These are phyloP conservation scores for Apiospora sp. DNA, from an alignment of 2,329 filamentous ascomycete species.

Conservation along the genomic window DNA sequence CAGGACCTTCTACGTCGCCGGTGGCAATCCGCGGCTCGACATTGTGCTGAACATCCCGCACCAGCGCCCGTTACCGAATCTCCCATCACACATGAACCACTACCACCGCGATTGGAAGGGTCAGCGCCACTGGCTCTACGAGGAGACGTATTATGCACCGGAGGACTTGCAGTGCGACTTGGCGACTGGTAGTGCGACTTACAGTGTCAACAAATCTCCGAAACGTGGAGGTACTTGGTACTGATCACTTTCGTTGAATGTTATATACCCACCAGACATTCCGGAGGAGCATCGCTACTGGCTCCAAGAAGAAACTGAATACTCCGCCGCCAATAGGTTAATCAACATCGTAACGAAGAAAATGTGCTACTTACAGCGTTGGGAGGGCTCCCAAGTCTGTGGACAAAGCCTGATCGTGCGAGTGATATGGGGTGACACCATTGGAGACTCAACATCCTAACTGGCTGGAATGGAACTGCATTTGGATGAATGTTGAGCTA, in stretches of 20 bases:
- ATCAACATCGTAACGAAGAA: too few relatives aligned
- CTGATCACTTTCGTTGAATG: too few relatives aligned
- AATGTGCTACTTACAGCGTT: background rate
- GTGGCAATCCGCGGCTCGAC: background rate
- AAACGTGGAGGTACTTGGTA: background rate
- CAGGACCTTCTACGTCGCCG: accelerated
- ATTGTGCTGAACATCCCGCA: too few relatives aligned
- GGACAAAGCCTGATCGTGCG: background rate
- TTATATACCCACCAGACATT: too few relatives aligned
- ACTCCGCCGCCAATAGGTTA: too few relatives aligned
- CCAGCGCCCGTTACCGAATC: background rate
- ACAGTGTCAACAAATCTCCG: background rate
- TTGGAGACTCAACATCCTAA: too few relatives aligned
- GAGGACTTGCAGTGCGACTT: background rate
- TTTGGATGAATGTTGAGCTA: too few relatives aligned
- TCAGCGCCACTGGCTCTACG: background rate
- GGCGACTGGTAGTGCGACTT: background rate
- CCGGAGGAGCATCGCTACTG: too few relatives aligned
- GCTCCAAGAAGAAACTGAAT: too few relatives aligned
- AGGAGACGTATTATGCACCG: background rate
- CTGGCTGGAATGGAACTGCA: too few relatives aligned
- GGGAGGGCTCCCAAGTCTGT: background rate
- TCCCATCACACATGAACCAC: background rate
- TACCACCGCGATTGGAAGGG: background rate
- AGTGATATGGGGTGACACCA: background rate